These are phyloP conservation scores for Geosiphon pyriformis DNA, from an alignment of 192 early-diverging fungal genomes.

Conservation along the genomic window DNA sequence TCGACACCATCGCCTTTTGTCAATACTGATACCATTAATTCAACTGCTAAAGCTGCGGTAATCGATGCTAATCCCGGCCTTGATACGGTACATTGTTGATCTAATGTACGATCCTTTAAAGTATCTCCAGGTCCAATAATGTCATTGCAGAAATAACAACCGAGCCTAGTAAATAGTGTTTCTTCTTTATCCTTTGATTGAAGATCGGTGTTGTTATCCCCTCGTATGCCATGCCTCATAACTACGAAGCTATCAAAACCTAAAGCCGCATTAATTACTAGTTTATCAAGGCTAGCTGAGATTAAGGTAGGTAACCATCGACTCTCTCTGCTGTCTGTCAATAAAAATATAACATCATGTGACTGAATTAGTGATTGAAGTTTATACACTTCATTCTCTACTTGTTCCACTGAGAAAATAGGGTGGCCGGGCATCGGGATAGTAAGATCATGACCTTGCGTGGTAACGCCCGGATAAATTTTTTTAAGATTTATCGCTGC, in stretches of 20 bases:
- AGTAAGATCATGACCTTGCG: slow-evolving; percentile 60
- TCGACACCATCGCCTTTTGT: slow-evolving; percentile 75
- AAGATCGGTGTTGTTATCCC: slow-evolving; percentile 20
- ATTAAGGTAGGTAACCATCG: slow-evolving; percentile 93
- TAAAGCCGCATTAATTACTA: slow-evolving; percentile 90
- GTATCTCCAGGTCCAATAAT: slow-evolving; percentile 96
- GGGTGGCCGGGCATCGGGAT: slow-evolving; percentile 99
- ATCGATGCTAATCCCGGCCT: slow-evolving; percentile 91
- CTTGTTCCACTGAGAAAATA: slow-evolving; percentile 38
- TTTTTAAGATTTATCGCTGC: slow-evolving; percentile 71
- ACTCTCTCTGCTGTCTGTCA: slow-evolving; percentile 94
- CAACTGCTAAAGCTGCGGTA: slow-evolving; percentile 81
- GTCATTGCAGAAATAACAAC: slow-evolving; percentile 99
- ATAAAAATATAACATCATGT: slow-evolving; percentile 85
- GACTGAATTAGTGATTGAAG: slow-evolving; percentile 60
- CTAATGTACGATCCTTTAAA: slow-evolving; percentile 85
- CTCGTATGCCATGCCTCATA: slow-evolving; percentile 84
- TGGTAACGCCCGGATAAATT: slow-evolving; percentile 79
- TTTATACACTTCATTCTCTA: slow-evolving; percentile 39
- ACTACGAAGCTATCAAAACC: slow-evolving; percentile 96
- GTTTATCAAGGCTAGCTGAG: slow-evolving; percentile 57
- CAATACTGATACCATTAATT: slow-evolving; percentile 84
- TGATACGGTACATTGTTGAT: slow-evolving; percentile 98
- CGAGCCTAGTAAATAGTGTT: slow-evolving; percentile 43
- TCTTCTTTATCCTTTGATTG: slow-evolving; percentile 8